phyloP scores from a whole-genome alignment of 1,284 basidiomycete species.

The Moesziomyces sp. region DNA sequence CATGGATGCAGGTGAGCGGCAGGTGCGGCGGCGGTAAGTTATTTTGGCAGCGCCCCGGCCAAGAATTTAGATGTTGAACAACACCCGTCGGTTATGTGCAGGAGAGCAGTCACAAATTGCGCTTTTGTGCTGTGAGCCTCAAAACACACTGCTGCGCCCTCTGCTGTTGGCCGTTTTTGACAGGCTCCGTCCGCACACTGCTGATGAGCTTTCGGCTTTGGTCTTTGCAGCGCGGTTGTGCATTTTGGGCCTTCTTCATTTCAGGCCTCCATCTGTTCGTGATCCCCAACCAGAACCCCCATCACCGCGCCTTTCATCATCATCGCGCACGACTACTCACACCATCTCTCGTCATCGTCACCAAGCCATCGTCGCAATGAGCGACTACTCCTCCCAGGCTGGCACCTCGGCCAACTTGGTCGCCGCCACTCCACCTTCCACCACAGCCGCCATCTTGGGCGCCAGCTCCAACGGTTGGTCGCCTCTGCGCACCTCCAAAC shows the following conservation, averaged over 20 bases:
- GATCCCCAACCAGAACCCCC: no score
- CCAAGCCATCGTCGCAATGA: slow-evolving; percentile 20
- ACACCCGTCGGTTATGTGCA: neutral
- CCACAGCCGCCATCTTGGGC: slow-evolving; percentile 56
- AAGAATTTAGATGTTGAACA: slow-evolving; percentile 18
- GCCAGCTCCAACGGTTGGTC: slow-evolving; percentile 61
- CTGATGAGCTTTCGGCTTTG: neutral
- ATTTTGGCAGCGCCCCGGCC: slow-evolving; percentile 1
- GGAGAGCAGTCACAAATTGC: no score
- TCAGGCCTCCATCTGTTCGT: neutral
- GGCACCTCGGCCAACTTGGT: slow-evolving; percentile 10
- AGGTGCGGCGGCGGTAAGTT: no score
- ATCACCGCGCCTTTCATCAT: neutral
- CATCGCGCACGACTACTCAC: neutral
- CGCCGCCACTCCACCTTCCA: slow-evolving; percentile 38
- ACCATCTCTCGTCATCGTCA: neutral
- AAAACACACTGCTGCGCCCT: no score
- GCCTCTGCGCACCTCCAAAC: slow-evolving; percentile 40
- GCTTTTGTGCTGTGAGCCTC: no score
- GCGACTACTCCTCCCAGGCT: slow-evolving; percentile 15
- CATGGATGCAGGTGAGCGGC: no score
- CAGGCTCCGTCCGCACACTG: no score
- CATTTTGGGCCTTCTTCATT: neutral
- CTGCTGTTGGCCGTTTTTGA: no score
- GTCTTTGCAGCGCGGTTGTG: neutral